Conservation (phyloP, 768 basidiomycete species). For the Panaeolus papilionaceus region DNA sequence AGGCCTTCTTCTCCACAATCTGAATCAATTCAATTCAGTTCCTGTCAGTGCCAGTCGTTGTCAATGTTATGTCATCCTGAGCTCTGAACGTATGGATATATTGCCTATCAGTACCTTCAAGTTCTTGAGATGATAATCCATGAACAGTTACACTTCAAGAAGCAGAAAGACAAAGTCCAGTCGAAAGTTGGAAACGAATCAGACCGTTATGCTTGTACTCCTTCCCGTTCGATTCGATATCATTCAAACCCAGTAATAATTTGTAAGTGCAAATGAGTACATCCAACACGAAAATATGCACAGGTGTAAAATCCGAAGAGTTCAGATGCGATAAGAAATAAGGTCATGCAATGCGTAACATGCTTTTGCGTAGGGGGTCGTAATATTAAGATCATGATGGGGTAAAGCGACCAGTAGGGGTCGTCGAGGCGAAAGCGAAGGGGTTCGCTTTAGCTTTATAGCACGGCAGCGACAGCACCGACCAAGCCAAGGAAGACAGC, state of each 20-base stretch:
- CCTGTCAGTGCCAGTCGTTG: not conserved
- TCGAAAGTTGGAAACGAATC: too few relatives aligned
- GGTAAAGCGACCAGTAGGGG: not conserved
- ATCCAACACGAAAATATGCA: not conserved
- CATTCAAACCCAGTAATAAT: too few relatives aligned
- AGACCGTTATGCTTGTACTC: too few relatives aligned
- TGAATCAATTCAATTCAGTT: not conserved
- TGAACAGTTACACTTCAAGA: not conserved
- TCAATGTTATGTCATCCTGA: not conserved
- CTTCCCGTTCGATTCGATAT: too few relatives aligned
- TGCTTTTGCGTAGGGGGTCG: too few relatives aligned
- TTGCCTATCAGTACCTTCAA: not conserved
- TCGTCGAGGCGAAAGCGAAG: not conserved
- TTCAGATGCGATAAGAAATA: too few relatives aligned
- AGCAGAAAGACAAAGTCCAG: too few relatives aligned
- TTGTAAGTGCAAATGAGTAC: not conserved
- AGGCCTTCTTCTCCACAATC: not conserved
- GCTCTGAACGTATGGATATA: not conserved
- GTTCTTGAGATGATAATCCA: not conserved
- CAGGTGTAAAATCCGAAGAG: not conserved
- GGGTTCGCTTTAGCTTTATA: conserved; percentile 19
- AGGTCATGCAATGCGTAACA: too few relatives aligned
- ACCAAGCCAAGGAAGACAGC: conserved; percentile 29
- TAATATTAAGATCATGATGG: not conserved
- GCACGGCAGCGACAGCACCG: conserved; percentile 28